Base-by-base conservation (phyloP, 2,329 filamentous ascomycete genomes). In the Gaeumannomyces tritici region DNA sequence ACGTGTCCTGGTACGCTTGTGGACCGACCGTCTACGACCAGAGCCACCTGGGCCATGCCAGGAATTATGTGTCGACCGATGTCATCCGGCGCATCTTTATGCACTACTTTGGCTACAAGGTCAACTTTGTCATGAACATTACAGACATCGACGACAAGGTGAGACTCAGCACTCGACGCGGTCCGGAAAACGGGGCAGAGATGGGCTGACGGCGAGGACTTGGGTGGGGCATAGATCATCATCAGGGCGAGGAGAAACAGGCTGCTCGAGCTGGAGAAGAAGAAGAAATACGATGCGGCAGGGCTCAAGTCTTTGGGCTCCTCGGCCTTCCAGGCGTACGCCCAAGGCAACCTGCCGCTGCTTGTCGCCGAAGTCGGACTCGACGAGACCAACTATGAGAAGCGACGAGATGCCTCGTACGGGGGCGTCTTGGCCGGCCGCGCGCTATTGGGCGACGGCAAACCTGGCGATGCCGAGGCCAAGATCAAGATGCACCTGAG, bases 41-140 rank as follows among this genome's bases (percentile, higher is more conserved):
- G 76, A 84, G 88, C 65, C 90, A 93, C 78, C 75, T 91, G 65
- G 89, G 91, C 33, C 91, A 96, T 75, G 91, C 90, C 33, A 82
- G 91, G 68, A 96, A 96, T 77, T 96, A 96, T 83, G 90, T 96
- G 66, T 90, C 88, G 60, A 93, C 90, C 57, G 92, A 96, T 74
- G 92, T 96, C 66, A 87, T 96, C 68, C 84, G 92, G 65, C 86
- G 92, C 69, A 90, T 96, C 69, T 76, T 96, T 74, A 80, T 83
- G 70, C 86, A 93, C 73, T 93, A 95, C 75, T 96, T 96, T 73
- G 85, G 86, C 65, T 95, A 89, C 73, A 79, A 91, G 55, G 85
- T 96, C 67, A 85, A 87, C 64, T 96, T 96, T 76, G 90, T 96
- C 67, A 95, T 96, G 88, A 96, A 96, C 76, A 91, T 95, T 66